Evolutionary conservation across 2,329 filamentous ascomycete genomes (phyloP), one percentile per base, ranked within the genome.

Genomic region (Aspergillus sp.): DNA sequence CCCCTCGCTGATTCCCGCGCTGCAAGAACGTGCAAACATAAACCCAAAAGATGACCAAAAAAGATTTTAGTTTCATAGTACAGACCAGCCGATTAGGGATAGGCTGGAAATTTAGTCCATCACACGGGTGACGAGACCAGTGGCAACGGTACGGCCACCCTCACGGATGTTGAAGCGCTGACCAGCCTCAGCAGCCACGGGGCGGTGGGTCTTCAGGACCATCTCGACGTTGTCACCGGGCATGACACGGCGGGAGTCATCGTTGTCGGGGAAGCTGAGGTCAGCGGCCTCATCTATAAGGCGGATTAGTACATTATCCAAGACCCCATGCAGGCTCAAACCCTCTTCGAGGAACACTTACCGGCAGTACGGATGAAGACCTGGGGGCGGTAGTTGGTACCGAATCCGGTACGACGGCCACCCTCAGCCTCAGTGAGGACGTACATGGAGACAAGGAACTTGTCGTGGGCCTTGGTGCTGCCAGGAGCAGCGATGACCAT

Each of bases 191-290:
- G 96, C 77, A 54, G 93, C 93, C 67, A 95, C 84, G 58, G 93
- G 90, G 76, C 88, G 80, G 76, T 90, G 84, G 69, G 96, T 86
- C 66, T 87, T 84, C 73, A 91, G 88, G 60, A 94, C 79, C 92
- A 99, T 96, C 82, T 99, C 94, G 62, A 96, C 85, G 77, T 99
- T 99, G 83, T 99, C 94, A 74, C 94, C 94, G 48, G 94, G 94
- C 91, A 96, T 95, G 75, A 96, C 87, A 80, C 91, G 88, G 82
- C 90, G 92, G 74, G 77, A 78, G 59, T 80, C 75, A 65, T 93
- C 87, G 73, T 87, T 86, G 57, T 94, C 92, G 50, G 92, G 90
- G 87, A 93, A 96, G 71, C 81, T 85, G 65, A 99, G 83, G 52
- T 87, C 81, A 67, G 89, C 87, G 51, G 84, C 79, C 73, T 87